Evolutionary conservation across 768 basidiomycete species (phyloP), one percentile per base, ranked within the genome.

Genomic region (Mycena pura): DNA sequence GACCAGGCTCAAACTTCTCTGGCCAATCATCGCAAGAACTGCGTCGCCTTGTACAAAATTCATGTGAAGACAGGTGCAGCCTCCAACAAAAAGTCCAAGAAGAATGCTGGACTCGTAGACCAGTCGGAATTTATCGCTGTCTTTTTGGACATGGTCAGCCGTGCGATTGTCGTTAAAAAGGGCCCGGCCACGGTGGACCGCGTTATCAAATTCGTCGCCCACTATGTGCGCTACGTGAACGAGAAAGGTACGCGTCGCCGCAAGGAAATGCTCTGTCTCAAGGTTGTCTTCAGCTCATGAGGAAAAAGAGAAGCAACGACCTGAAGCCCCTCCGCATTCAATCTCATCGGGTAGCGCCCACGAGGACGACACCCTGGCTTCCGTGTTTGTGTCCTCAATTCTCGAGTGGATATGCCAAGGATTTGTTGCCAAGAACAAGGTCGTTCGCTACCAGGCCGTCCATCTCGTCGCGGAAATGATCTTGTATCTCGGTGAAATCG

Each of bases 1-100:
- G 88, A 91, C 43, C 93, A 97, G 74, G 89, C 84, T 0, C 95
- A 97, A 70, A 74, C 74, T 19, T 89, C 91, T 0, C 71, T 87
- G 22, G 92, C 95, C 5, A 95, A 93, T 73, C 96, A 98, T 76
- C 91, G 92, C 68, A 98, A 98, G 81, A 97, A 97, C 74, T 84
- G 90, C 52, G 90, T 95, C 41, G 88, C 89, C 0, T 82, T 98
- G 1, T 85, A 92, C 79, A 95, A 96, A 72, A 74, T 96, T 29
- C 94, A 96, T 68, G 64, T 78, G 14, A 84, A 88, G 58, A 88
- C 90, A 11, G 84, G 86, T 7, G 73, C 14, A 1, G 17, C 28
- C 6, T 29, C 73, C 15, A 74, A 86, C 61, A 85, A 80, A 13
- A 78, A 88, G 59, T 65, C 79, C n/a, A 81, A 84, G 52, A 82